Evolutionary conservation across 768 basidiomycete genomes (phyloP).

Genomic region (Cystobasidium tubakii): DNA sequence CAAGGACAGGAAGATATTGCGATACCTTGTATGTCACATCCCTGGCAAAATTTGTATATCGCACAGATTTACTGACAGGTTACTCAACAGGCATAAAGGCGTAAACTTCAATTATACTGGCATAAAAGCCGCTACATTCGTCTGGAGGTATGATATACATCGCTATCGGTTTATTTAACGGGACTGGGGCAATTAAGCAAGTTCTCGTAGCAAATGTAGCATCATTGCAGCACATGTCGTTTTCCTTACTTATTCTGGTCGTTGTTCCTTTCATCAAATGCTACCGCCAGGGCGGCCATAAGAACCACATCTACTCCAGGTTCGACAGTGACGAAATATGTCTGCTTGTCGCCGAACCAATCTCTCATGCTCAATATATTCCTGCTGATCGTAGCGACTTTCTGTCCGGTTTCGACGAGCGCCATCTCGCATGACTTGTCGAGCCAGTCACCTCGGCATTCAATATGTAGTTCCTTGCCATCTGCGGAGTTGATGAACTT

Average conservation of each 20-base stretch:
- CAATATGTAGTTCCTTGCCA: conserved; percentile 42
- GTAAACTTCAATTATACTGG: background rate
- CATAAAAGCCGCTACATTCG: background rate
- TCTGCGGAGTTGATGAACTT: conserved; percentile 47
- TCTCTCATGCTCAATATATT: conserved; percentile 46
- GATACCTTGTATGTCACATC: conserved; percentile 41
- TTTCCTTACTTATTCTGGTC: conserved; percentile 69
- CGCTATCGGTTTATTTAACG: too few species aligned
- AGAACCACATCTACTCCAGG: conserved; percentile 28
- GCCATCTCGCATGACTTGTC: conserved; percentile 47
- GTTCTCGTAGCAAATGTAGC: background rate
- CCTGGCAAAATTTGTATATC: too few species aligned
- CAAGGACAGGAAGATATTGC: conserved; percentile 51
- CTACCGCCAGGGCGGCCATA: conserved; percentile 60
- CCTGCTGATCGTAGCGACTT: conserved; percentile 48
- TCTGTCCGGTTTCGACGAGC: conserved; percentile 40
- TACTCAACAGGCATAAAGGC: background rate
- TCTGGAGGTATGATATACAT: background rate
- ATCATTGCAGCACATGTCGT: background rate
- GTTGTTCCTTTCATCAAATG: conserved; percentile 72
- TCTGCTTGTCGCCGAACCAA: conserved; percentile 47
- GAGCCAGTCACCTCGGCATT: conserved; percentile 47
- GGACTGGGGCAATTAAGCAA: too few species aligned
- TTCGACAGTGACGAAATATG: conserved; percentile 26
- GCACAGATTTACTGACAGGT: too few species aligned